phyloP scores from a whole-genome alignment of 208 protist species.

The Balamuthia mandrillaris region DNA sequence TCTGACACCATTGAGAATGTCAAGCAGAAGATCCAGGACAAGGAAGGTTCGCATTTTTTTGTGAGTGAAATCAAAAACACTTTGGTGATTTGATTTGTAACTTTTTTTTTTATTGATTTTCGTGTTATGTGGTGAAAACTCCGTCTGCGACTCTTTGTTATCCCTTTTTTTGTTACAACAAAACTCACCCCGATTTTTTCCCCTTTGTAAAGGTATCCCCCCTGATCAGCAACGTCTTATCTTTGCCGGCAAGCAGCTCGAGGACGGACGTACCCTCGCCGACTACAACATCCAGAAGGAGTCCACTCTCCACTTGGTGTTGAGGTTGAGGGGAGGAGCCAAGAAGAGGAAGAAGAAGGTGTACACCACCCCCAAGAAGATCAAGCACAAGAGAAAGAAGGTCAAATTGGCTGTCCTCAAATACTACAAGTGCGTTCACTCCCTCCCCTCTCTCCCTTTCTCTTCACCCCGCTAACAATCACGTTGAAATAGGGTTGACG shows the following conservation, averaged over 20 bases:
- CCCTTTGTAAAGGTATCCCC: too few species aligned
- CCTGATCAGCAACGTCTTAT: constrained; percentile 88
- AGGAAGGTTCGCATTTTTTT: too few species aligned
- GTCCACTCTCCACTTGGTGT: constrained; percentile 97
- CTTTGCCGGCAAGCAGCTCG: constrained; percentile 94
- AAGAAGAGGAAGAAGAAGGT: constrained; percentile 99
- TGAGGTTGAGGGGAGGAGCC: constrained; percentile 92
- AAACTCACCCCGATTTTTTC: too few species aligned
- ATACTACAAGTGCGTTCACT: constrained; percentile 91
- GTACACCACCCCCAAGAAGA: constrained; percentile 98
- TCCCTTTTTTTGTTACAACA: too few species aligned
- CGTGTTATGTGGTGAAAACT: too few species aligned
- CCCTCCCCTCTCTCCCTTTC: neutral
- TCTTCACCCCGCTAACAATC: too few species aligned
- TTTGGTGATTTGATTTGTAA: too few species aligned
- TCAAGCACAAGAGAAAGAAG: constrained; percentile 96
- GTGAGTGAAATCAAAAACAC: too few species aligned
- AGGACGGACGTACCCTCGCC: constrained; percentile 93
- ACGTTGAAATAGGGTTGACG: constrained; percentile 91
- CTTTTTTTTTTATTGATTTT: too few species aligned
- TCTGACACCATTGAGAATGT: too few species aligned
- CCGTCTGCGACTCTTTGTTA: too few species aligned
- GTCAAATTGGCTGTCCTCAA: constrained; percentile 98
- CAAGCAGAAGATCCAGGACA: too few species aligned
- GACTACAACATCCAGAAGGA: constrained; percentile 99